A percentile compares a stretch with the other conserved stretches of the same genome.
phyloP scores from a whole-genome alignment of 202 grass and related monocot genomes.

The Carex arenaria region DNA sequence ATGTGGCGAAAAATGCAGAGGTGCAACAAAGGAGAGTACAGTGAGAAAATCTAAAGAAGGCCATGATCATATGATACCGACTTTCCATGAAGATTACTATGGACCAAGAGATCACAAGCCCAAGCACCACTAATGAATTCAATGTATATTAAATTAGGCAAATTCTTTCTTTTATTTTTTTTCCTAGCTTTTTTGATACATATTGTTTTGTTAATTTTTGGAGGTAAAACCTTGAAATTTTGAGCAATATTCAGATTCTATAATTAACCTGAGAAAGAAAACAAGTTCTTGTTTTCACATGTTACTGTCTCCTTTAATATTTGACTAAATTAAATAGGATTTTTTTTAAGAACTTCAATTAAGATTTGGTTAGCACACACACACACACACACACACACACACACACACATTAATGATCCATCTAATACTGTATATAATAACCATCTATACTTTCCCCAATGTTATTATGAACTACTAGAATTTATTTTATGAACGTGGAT shows the following conservation, averaged over 20 bases:
- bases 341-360: not conserved
- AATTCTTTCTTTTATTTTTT: not conserved
- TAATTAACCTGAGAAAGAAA: conserved; percentile 2
- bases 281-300: conserved; percentile 11
- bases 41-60: conserved; percentile 8
- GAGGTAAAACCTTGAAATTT: conserved; percentile 21
- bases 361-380: not conserved
- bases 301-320: conserved; percentile 3
- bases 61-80: conserved; percentile 40
- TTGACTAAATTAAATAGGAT: not conserved
- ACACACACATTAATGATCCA: too few species aligned
- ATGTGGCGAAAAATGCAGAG: not conserved
- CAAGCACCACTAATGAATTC: conserved; percentile 47
- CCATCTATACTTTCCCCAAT: too few species aligned
- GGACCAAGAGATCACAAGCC: conserved; percentile 67
- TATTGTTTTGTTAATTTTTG: conserved; percentile 24
- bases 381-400: too few species aligned
- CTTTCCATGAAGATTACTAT: conserved; percentile 80
- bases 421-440: too few species aligned
- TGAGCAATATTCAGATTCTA: conserved; percentile 16
- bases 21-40: conserved; percentile 24
- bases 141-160: conserved; percentile 24
- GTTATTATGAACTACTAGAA: too few species aligned
- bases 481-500: too few species aligned
- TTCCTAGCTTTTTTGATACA: conserved; percentile 1